phyloP scores from a whole-genome alignment of 2,329 filamentous ascomycete species.

The Exophiala sp. region DNA sequence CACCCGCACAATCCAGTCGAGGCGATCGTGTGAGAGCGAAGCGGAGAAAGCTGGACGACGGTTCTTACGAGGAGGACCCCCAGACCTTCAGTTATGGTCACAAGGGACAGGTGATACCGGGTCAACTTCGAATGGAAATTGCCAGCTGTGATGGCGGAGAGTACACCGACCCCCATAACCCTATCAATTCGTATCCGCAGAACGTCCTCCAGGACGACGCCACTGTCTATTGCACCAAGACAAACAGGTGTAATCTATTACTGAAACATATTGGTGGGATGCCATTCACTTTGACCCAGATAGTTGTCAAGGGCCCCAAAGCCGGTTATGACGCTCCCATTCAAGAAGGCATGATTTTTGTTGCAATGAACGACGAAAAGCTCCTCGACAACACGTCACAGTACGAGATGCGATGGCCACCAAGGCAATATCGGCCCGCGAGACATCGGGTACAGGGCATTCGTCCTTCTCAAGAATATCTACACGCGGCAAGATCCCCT shows the following conservation, averaged over 20 bases:
- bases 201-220: slow-evolving; percentile 78
- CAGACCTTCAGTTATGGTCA: slow-evolving; percentile 70
- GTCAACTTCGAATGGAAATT: slow-evolving; percentile 76
- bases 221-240: slow-evolving; percentile 84
- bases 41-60: slow-evolving; percentile 64
- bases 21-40: slow-evolving; percentile 51
- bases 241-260: slow-evolving; percentile 80
- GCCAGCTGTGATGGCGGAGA: slow-evolving; percentile 80
- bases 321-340: slow-evolving; percentile 78
- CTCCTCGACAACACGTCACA: slow-evolving; percentile 65
- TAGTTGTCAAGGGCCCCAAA: slow-evolving; percentile 80
- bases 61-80: slow-evolving; percentile 46
- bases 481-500: slow-evolving; percentile 36
- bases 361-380: slow-evolving; percentile 78
- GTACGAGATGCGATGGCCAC: slow-evolving; percentile 65
- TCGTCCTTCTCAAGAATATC: slow-evolving; percentile 39
- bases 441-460: slow-evolving; percentile 25
- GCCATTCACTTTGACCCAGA: slow-evolving; percentile 74
- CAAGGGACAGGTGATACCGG: slow-evolving; percentile 80
- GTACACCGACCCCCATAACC: slow-evolving; percentile 53
- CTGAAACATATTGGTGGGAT: slow-evolving; percentile 73
- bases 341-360: slow-evolving; percentile 85
- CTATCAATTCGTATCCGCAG: slow-evolving; percentile 59
- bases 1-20: slow-evolving; percentile 18
- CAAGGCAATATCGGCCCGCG: slow-evolving; percentile 31